phyloP scores from a whole-genome alignment of 148 eudicot species.

The Vaccinium macrocarpon region DNA sequence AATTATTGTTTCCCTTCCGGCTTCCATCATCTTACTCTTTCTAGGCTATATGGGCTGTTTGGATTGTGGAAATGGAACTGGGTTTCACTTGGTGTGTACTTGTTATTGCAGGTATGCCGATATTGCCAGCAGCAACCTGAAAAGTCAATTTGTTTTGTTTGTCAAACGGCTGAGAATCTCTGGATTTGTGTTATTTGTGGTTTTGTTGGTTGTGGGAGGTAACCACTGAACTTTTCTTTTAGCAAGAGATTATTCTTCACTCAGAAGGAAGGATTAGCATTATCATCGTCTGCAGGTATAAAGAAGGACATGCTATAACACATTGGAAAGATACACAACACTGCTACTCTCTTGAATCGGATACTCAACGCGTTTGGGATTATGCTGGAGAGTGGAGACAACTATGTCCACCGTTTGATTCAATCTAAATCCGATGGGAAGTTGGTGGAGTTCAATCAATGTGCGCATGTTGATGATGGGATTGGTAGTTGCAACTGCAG shows the following conservation, averaged over 20 bases:
- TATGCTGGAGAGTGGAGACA: constrained; percentile 90
- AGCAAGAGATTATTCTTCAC: neutral
- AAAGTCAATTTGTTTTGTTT: constrained; percentile 77
- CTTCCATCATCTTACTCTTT: neutral
- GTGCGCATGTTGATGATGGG: constrained; percentile 47
- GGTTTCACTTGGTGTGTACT: constrained; percentile 2
- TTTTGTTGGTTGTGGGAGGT: constrained; percentile 98
- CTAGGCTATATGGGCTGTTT: neutral
- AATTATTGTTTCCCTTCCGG: neutral
- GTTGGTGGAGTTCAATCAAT: constrained; percentile 74
- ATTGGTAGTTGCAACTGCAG: constrained; percentile 60
- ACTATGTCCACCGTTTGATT: constrained; percentile 88
- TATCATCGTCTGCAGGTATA: constrained; percentile 44
- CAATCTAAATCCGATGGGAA: constrained; percentile 95
- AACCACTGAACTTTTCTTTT: constrained; percentile 11
- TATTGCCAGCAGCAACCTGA: constrained; percentile 97
- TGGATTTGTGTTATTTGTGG: constrained; percentile 97
- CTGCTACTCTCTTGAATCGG: constrained; percentile 89
- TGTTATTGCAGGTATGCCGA: constrained; percentile 76
- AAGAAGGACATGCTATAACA: constrained; percentile 78
- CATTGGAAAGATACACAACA: constrained; percentile 99
- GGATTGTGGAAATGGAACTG: neutral
- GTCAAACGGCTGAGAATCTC: constrained; percentile 89
- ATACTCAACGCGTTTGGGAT: constrained; percentile 96
- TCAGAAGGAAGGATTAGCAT: neutral